These are phyloP conservation scores for Eleusine coracana DNA, from an alignment of 176 grass and related monocot species.

Conservation along the genomic window DNA sequence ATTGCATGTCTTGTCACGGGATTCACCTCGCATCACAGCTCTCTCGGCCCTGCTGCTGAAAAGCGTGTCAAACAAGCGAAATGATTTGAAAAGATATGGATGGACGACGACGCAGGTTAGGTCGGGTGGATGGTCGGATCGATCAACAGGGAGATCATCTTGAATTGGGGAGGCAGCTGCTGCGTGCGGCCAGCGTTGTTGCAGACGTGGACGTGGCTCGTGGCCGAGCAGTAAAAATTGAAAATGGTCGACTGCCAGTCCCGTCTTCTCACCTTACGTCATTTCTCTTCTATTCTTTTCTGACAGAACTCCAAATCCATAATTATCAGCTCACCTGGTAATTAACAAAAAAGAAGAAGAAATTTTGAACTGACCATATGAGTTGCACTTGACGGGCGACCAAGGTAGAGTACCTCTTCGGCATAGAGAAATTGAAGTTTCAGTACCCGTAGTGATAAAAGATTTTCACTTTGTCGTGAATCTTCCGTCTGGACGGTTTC, in stretches of 20 bases:
- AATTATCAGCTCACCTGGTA: no score
- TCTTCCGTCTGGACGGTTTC: neutral
- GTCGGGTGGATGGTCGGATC: neutral
- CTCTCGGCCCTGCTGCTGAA: no score
- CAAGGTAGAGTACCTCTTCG: no score
- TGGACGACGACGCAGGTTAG: no score
- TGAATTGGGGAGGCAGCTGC: neutral
- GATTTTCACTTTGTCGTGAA: no score
- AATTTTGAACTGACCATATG: no score
- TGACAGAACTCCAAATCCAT: no score
- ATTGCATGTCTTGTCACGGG: constrained; percentile 20
- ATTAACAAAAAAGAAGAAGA: no score
- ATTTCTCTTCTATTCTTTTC: neutral
- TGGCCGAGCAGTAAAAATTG: neutral
- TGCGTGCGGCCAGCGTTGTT: neutral
- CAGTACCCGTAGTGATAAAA: no score
- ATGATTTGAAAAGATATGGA: neutral
- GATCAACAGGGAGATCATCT: neutral
- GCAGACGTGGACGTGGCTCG: neutral
- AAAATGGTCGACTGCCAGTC: neutral
- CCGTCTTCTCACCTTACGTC: neutral
- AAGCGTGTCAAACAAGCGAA: constrained; percentile 12
- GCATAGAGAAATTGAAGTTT: no score
- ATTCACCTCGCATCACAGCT: neutral
- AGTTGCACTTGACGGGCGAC: no score